phyloP scores from a whole-genome alignment of 352 stramenopile genomes.

The Globisporangium echinulatum region DNA sequence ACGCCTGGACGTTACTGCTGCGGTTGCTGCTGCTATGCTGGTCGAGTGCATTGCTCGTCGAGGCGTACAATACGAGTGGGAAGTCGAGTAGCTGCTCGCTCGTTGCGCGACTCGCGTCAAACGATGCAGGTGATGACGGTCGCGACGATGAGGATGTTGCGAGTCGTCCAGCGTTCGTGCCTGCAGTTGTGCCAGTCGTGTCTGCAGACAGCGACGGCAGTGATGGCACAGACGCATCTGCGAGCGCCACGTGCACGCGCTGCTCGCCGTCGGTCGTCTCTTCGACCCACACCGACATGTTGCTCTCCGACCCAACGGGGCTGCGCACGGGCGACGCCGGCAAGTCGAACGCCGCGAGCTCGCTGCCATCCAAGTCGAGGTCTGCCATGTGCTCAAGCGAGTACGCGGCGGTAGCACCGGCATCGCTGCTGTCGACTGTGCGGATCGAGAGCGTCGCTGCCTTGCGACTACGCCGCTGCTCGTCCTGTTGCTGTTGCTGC shows the following conservation, averaged over 20 bases:
- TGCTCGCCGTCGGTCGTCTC: slow-evolving; percentile 32
- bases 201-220: background rate
- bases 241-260: slow-evolving; percentile 39
- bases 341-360: slow-evolving; percentile 55
- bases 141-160: background rate
- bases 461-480: too few relatives aligned
- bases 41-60: slow-evolving; percentile 8
- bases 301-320: slow-evolving; percentile 33
- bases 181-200: too few relatives aligned
- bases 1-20: too few relatives aligned
- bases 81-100: slow-evolving; percentile 33
- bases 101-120: slow-evolving; percentile 6
- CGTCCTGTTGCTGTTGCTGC: too few relatives aligned
- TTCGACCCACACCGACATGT: slow-evolving; percentile 54
- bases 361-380: background rate
- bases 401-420: background rate
- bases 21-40: slow-evolving; percentile 5
- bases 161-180: too few relatives aligned
- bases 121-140: slow-evolving; percentile 2
- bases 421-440: background rate
- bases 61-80: slow-evolving; percentile 45
- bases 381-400: background rate
- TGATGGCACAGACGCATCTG: slow-evolving; percentile 8
- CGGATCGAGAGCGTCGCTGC: slow-evolving; percentile 5
- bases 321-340: slow-evolving; percentile 54